Conservation (phyloP, 1,284 basidiomycete genomes). For the Trichosporon ovoides region DNA sequence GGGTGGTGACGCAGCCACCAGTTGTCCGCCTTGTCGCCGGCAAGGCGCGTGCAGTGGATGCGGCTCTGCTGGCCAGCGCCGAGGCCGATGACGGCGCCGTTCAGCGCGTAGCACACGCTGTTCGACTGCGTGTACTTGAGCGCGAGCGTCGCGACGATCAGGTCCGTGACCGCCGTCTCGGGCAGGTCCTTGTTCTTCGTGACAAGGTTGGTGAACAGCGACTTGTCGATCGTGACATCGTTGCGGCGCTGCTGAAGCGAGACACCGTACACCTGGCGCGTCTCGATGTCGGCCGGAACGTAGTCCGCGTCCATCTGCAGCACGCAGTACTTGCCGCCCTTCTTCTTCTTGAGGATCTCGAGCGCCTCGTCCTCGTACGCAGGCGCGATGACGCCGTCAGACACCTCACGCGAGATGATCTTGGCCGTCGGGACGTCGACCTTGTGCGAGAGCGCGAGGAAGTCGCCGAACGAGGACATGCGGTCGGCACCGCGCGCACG, state of each 20-base stretch:
- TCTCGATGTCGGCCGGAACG: conserved; percentile 72
- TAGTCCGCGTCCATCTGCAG: conserved; percentile 84
- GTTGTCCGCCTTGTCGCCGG: conserved; percentile 95
- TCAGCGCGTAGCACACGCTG: conserved; percentile 92
- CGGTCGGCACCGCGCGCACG: conserved; percentile 95
- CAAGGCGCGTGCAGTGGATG: conserved; percentile 98
- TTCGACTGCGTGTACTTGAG: conserved; percentile 99
- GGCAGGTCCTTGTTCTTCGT: conserved; percentile 80
- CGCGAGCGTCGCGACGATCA: conserved; percentile 90
- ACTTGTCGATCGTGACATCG: conserved; percentile 76
- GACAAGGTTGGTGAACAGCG: conserved; percentile 82
- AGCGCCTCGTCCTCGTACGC: conserved; percentile 84
- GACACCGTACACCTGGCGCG: conserved; percentile 91
- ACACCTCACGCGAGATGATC: conserved; percentile 96
- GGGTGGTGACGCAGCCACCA: conserved; percentile 99
- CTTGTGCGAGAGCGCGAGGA: conserved; percentile 87
- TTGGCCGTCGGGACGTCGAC: conserved; percentile 92
- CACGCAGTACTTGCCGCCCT: conserved; percentile 97
- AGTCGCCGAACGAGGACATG: conserved; percentile 99
- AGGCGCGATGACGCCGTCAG: conserved; percentile 95
- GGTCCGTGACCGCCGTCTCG: conserved; percentile 66
- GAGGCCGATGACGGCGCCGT: conserved; percentile 89
- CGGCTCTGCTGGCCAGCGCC: conserved; percentile 98
- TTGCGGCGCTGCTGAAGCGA: conserved; percentile 88
- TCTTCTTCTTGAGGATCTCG: conserved; percentile 91